These are phyloP conservation scores for Articulospora tetracladia DNA, from an alignment of 495 filamentous ascomycete genomes.

Conservation along the genomic window DNA sequence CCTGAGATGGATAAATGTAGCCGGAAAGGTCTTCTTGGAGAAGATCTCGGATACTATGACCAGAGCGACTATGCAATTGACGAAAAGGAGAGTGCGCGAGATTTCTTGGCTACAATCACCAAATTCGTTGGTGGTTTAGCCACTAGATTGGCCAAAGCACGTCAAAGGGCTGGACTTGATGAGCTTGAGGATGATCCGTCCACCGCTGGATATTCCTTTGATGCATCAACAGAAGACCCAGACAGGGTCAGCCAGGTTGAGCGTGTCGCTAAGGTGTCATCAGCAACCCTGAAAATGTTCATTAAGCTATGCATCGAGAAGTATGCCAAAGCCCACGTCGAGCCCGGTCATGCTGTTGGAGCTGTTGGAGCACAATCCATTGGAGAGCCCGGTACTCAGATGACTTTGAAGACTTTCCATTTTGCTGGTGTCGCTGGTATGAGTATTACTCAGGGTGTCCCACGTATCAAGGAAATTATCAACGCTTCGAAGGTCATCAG, in stretches of 20 bases:
- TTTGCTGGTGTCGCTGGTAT: slow-evolving; percentile 99
- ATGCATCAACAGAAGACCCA: slow-evolving; percentile 25
- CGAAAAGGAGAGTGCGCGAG: slow-evolving; percentile 77
- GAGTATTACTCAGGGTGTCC: slow-evolving; percentile 98
- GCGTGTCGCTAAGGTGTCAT: slow-evolving; percentile 76
- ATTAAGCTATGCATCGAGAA: slow-evolving; percentile 80
- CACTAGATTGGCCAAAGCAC: slow-evolving; percentile 44
- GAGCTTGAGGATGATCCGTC: slow-evolving; percentile 21
- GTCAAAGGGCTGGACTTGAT: slow-evolving; percentile 30
- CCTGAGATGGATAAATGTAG: slow-evolving; percentile 60
- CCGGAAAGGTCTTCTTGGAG: slow-evolving; percentile 49
- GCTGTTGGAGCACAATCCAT: slow-evolving; percentile 97
- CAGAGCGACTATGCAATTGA: slow-evolving; percentile 66
- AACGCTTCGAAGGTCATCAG: slow-evolving; percentile 91
- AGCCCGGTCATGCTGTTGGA: slow-evolving; percentile 95
- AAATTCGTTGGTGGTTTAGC: slow-evolving; percentile 55
- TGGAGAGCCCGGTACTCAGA: slow-evolving; percentile 96
- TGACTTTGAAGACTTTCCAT: slow-evolving; percentile 99
- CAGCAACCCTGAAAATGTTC: slow-evolving; percentile 66
- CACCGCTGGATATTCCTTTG: slow-evolving; percentile 4
- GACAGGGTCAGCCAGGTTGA: slow-evolving; percentile 47
- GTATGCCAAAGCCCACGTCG: slow-evolving; percentile 83
- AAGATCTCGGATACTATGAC: slow-evolving; percentile 59
- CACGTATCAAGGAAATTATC: slow-evolving; percentile 99
- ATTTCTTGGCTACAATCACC: slow-evolving; percentile 74